Evolutionary conservation across 2,329 filamentous ascomycete species (phyloP).

Genomic region (Colletotrichum sp.): DNA sequence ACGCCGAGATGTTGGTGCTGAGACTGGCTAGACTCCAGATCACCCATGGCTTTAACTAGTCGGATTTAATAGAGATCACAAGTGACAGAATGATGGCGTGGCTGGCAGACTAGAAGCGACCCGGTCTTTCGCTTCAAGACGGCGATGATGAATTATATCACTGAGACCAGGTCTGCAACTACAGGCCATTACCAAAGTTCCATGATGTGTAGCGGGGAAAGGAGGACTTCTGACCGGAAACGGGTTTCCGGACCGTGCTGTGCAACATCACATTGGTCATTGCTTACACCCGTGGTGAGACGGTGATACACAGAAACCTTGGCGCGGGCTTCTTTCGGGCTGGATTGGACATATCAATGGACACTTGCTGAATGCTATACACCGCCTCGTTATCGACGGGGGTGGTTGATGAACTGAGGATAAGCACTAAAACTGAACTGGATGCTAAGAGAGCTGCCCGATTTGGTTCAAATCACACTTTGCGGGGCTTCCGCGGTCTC

Average conservation of each 20-base stretch:
- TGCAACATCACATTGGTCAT: background rate
- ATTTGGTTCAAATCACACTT: background rate
- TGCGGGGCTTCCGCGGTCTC: background rate
- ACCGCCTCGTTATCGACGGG: background rate
- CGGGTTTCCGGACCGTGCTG: background rate
- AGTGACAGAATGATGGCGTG: background rate
- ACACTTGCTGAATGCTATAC: background rate
- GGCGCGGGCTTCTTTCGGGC: background rate
- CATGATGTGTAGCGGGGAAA: background rate
- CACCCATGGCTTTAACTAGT: background rate
- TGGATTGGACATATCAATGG: background rate
- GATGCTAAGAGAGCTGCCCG: background rate
- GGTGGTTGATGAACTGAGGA: background rate
- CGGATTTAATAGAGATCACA: background rate
- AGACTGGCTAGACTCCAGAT: background rate
- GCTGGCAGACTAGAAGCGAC: background rate
- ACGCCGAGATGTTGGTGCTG: background rate
- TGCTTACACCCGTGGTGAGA: background rate
- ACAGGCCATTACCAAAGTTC: background rate
- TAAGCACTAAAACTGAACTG: background rate
- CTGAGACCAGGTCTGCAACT: background rate
- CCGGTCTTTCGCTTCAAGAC: rapidly evolving
- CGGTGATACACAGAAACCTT: background rate
- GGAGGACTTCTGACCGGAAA: background rate
- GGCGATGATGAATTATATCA: background rate